Conservation (phyloP, 1,139 yeast genomes). For the Ogataea hybrid region DNA sequence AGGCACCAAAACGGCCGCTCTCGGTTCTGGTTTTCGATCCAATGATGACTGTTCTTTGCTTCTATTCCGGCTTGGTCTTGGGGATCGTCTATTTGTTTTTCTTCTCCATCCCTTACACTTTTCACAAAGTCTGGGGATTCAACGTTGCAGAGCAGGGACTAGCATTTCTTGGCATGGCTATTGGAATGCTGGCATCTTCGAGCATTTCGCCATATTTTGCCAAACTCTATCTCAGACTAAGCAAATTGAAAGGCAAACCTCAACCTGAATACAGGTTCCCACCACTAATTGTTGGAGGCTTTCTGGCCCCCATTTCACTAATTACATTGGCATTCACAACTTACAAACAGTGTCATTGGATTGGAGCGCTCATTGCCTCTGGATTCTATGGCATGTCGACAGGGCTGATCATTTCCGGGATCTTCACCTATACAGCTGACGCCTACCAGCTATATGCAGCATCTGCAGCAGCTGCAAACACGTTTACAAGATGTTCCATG, state of each 20-base stretch:
- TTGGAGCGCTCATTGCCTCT: conserved; percentile 66
- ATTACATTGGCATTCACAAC: conserved; percentile 78
- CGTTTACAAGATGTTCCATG: conserved; percentile 63
- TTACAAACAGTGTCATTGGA: conserved; percentile 60
- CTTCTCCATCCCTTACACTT: conserved; percentile 54
- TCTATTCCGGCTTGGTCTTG: conserved; percentile 59
- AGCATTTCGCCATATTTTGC: conserved; percentile 28
- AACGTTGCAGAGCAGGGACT: conserved; percentile 22
- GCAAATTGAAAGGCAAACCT: conserved; percentile 38
- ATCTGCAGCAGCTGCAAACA: conserved; percentile 80
- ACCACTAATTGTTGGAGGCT: conserved; percentile 46
- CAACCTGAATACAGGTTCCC: conserved; percentile 62
- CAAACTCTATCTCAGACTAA: conserved; percentile 14
- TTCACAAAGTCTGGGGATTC: conserved; percentile 23
- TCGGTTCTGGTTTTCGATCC: conserved; percentile 53
- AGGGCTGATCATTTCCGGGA: conserved; percentile 30
- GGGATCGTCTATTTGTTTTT: conserved; percentile 63
- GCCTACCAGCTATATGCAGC: conserved; percentile 66
- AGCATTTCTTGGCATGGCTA: conserved; percentile 27
- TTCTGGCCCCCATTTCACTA: conserved; percentile 63
- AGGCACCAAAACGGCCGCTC: conserved; percentile 53
- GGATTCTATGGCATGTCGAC: conserved; percentile 59
- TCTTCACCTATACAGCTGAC: conserved; percentile 54
- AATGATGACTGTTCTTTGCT: conserved; percentile 59
- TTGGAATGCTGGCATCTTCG: conserved; percentile 35